Percentiles rank a stretch among this genome's conserved stretches.
Conservation (phyloP, 306 rosid species). For the Prinsepia uniflora region DNA sequence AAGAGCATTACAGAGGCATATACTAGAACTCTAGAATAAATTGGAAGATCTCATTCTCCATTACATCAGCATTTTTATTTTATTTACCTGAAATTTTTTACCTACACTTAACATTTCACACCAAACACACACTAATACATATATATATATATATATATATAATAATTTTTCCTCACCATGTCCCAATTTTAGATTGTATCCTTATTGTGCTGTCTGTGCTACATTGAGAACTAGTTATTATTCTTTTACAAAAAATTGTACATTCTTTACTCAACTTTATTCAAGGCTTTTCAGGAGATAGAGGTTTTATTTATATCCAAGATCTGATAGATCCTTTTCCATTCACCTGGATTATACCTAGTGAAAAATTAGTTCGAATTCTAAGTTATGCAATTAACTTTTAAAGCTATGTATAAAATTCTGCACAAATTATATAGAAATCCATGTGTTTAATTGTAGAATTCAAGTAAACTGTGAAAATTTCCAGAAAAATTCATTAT, state of each 20-base stretch:
- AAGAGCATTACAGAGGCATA: background rate
- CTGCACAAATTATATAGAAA: no score
- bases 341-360: background rate
- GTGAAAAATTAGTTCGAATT: background rate
- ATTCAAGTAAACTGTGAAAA: no score
- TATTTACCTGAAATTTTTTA: background rate
- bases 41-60: background rate
- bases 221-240: no score
- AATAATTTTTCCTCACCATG: no score
- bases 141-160: no score
- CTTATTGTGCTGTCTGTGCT: no score
- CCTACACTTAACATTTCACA: background rate
- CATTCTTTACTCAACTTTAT: background rate
- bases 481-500: no score
- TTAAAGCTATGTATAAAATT: background rate
- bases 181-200: no score
- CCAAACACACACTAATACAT: no score
- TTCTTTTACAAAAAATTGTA: background rate
- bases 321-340: conserved; percentile 1
- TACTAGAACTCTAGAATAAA: background rate
- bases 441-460: no score
- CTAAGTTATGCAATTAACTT: background rate
- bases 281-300: background rate
- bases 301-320: background rate
- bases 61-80: background rate